Evolutionary conservation across 2,329 filamentous ascomycete genomes (phyloP).

Genomic region (Ceratocystiopsis brevicomis): DNA sequence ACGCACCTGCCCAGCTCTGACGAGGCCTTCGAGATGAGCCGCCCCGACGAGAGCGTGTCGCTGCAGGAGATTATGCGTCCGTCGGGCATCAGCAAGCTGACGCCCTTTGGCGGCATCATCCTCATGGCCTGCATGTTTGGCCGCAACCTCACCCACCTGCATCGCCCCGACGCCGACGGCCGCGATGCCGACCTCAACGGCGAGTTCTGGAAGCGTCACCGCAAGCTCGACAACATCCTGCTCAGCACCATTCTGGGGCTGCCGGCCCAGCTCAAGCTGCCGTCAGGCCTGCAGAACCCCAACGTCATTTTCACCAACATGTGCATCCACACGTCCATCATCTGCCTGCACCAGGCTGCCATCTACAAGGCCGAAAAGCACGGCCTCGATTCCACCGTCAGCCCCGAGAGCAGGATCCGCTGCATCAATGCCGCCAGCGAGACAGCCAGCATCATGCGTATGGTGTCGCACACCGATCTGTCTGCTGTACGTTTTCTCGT

Average conservation of each 20-base stretch:
- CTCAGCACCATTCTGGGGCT: constrained; percentile 71
- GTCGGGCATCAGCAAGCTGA: constrained; percentile 53
- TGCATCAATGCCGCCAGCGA: constrained; percentile 89
- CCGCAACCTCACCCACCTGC: constrained; percentile 75
- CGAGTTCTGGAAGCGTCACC: constrained; percentile 88
- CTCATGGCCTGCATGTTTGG: constrained; percentile 83
- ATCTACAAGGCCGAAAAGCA: constrained; percentile 96
- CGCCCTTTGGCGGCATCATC: constrained; percentile 61
- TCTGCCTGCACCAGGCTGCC: constrained; percentile 93
- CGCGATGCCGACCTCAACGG: constrained; percentile 76
- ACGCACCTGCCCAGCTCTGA: constrained; percentile 73
- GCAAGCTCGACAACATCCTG: constrained; percentile 73
- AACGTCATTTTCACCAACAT: constrained; percentile 92
- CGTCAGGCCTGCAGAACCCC: constrained; percentile 52
- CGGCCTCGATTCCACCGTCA: constrained; percentile 53
- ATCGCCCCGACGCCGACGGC: constrained; percentile 67
- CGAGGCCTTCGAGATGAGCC: constrained; percentile 66
- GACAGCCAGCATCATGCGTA: constrained; percentile 86
- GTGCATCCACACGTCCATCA: constrained; percentile 90
- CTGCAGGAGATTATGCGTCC: constrained; percentile 52
- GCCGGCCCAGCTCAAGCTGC: constrained; percentile 64
- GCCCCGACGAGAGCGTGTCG: constrained; percentile 50
- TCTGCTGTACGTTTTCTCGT: constrained; percentile 43
- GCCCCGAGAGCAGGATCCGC: constrained; percentile 76
- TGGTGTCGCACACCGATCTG: constrained; percentile 79